Percentiles rank a stretch among this genome's conserved stretches.
These are phyloP conservation scores for Tetraselmis striata DNA, from an alignment of 139 green algal species.

Conservation along the genomic window DNA sequence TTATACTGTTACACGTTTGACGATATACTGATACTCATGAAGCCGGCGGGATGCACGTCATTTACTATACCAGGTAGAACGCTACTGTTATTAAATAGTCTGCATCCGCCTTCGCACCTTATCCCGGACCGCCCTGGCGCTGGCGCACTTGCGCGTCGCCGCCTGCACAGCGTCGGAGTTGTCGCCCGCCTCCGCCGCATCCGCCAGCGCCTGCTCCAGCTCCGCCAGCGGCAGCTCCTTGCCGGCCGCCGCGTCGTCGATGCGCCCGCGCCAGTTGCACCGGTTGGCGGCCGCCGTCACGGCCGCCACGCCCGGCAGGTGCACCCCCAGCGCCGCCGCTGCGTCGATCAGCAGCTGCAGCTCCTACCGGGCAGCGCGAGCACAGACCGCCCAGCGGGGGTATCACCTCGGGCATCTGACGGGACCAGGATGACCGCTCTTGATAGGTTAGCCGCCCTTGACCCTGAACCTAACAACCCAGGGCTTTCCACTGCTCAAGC, in stretches of 20 bases:
- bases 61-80: too few species aligned
- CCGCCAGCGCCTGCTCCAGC: slow-evolving; percentile 26
- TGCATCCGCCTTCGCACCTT: neutral
- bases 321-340: slow-evolving; percentile 11
- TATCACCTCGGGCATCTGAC: too few species aligned
- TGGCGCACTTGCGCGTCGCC: neutral
- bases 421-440: too few species aligned
- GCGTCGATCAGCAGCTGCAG: slow-evolving; percentile 26
- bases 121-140: neutral
- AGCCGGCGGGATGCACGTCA: too few species aligned
- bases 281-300: neutral
- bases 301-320: neutral
- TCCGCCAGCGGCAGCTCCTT: slow-evolving; percentile 18
- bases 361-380: slow-evolving; percentile 13
- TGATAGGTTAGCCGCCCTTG: too few species aligned
- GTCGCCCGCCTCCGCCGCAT: slow-evolving; percentile 17
- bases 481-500: too few species aligned
- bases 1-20: too few species aligned
- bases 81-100: too few species aligned
- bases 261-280: neutral
- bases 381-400: too few species aligned
- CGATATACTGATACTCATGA: too few species aligned
- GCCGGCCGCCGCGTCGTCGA: slow-evolving; percentile 32
- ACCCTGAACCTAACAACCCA: too few species aligned
- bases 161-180: neutral